Evolutionary conservation across 192 early-diverging fungal species (phyloP), one percentile per base, ranked within the genome.

Genomic region (Entomortierella beljakovae): DNA sequence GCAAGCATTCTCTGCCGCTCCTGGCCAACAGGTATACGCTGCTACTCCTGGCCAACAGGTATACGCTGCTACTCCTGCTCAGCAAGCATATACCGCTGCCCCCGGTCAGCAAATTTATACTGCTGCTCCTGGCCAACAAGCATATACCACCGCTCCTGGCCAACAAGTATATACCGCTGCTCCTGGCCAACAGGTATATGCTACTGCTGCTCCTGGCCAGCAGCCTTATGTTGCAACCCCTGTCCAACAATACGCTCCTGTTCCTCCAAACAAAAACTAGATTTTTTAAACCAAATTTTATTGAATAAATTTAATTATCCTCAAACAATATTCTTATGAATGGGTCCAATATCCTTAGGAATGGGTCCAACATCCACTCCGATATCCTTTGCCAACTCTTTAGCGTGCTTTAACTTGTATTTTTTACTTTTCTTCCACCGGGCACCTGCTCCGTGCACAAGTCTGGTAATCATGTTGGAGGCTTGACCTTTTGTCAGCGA

Each of bases 401-500:
- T 68, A 4, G 63, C 59, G 22, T 52, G 38, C 61, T 82, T 80
- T 40, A 69, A 38, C 49, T 55, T 67, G 42, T 55, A 61, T 51
- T 70, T 82, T 22, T 64, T 62, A 49, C 59, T 64, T 37, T 68
- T 55, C 26, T 61, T 56, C 89, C 89, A 89, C 22, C 71, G 64
- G 56, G 83, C 84, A 6, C 71, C 63, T 8, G 83, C 83, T 1
- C 93, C 93, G 55, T 85, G 80, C 1, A 69, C 80, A 34, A 90
- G 42, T 18, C 84, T 79, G 25, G 86, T 82, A 43, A 94, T 88
- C 51, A 96, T 56, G 71, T 94, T 90, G 54, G 89, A 84, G 1
- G 93, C 94, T 29, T 85, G 86, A 11, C 93, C 94, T 34, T 90
- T 90, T 0, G 84, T 90, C 48, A 88, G 18, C 0, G 23, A 42